Evolutionary conservation across 257 asterid species (phyloP).

Genomic region (Solanum pinnatisectum): DNA sequence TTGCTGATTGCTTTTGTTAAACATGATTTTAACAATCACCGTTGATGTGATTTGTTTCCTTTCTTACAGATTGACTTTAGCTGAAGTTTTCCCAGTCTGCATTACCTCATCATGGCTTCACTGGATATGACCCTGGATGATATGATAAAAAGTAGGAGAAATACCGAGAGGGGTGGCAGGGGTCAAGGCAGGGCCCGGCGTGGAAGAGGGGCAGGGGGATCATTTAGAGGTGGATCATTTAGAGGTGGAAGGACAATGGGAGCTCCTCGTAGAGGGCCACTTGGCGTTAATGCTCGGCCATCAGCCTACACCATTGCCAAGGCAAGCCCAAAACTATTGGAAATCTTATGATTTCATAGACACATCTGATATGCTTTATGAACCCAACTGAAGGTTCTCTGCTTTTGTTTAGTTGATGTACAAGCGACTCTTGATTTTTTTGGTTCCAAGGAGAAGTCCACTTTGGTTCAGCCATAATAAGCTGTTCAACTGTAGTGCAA

Average conservation of each 20-base stretch:
- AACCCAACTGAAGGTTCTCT: constrained; percentile 37
- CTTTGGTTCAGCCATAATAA: constrained; percentile 21
- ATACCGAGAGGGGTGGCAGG: constrained; percentile 48
- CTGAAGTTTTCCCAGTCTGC: background rate
- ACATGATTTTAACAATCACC: background rate
- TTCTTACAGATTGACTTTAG: constrained; percentile 13
- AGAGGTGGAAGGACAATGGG: constrained; percentile 37
- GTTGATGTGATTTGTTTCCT: background rate
- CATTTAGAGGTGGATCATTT: constrained; percentile 53
- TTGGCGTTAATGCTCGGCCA: constrained; percentile 61
- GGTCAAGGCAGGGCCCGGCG: constrained; percentile 58
- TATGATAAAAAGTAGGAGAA: constrained; percentile 74
- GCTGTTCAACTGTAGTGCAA: constrained; percentile 22
- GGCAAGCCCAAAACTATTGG: constrained; percentile 89
- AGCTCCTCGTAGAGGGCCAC: constrained; percentile 60
- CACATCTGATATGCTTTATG: constrained; percentile 37
- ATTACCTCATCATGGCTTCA: constrained; percentile 49
- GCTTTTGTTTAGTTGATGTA: constrained; percentile 30
- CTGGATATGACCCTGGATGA: constrained; percentile 78
- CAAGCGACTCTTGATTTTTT: constrained; percentile 27
- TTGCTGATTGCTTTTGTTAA: background rate
- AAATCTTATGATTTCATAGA: constrained; percentile 54
- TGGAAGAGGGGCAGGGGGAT: constrained; percentile 61
- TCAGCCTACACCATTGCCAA: constrained; percentile 68
- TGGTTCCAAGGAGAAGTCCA: constrained; percentile 38